These are phyloP conservation scores for Aristolochia californica DNA, from an alignment of 164 flowering plant genomes.

Conservation along the genomic window DNA sequence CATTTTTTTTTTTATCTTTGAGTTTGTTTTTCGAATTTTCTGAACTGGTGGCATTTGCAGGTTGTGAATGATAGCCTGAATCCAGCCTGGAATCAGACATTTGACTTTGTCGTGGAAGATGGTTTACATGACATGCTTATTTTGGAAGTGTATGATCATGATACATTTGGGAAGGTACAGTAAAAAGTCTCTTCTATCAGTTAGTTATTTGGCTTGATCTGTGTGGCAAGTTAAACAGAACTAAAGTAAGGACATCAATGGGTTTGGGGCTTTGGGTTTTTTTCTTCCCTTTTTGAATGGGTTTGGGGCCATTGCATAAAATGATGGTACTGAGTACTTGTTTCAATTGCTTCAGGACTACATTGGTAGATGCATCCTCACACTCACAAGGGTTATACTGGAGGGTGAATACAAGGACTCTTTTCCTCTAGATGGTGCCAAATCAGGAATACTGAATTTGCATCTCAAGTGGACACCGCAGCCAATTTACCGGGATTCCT, in stretches of 20 bases:
- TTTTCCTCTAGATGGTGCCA: conserved; percentile 59
- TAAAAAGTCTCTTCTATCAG: no score
- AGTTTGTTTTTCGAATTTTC: not conserved
- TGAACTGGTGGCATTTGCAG: conserved; percentile 23
- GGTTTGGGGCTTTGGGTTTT: not conserved
- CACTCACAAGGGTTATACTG: conserved; percentile 79
- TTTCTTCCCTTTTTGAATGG: not conserved
- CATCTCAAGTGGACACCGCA: conserved; percentile 90
- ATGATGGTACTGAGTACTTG: not conserved
- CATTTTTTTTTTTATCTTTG: not conserved
- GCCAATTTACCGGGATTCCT: conserved; percentile 69
- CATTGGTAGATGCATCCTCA: conserved; percentile 84
- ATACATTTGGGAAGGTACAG: conserved; percentile 93
- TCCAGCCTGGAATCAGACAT: conserved; percentile 98
- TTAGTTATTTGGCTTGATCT: no score
- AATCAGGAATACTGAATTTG: conserved; percentile 61
- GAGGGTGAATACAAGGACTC: conserved; percentile 78
- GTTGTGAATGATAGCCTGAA: conserved; percentile 80
- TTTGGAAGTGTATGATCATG: conserved; percentile 87
- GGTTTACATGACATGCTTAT: conserved; percentile 92
- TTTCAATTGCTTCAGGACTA: conserved; percentile 48
- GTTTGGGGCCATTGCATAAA: not conserved
- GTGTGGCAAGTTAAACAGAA: no score
- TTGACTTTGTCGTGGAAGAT: conserved; percentile 98
- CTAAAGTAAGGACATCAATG: no score